These are phyloP conservation scores for Rhizopus microsporus DNA, from an alignment of 371 early-diverging fungal genomes.

Conservation along the genomic window DNA sequence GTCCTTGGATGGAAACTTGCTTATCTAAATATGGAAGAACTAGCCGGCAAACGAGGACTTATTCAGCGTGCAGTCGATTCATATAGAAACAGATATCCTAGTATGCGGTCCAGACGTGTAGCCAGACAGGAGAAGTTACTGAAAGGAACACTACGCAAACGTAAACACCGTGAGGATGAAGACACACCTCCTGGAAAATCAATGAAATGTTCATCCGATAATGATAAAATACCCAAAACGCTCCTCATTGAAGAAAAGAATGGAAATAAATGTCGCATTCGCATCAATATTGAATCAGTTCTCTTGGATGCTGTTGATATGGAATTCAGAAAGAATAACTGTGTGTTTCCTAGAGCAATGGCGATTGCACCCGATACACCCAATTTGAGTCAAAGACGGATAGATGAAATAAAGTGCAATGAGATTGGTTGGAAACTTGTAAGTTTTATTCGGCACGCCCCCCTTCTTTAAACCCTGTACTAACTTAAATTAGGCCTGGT, in stretches of 20 bases:
- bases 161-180: constrained; percentile 25
- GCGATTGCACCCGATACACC: constrained; percentile 29
- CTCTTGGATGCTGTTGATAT: constrained; percentile 39
- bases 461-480: too few relatives aligned
- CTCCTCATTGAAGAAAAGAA: constrained; percentile 24
- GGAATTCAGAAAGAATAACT: constrained; percentile 42
- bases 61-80: constrained; percentile 94
- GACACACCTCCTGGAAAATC: constrained; percentile 8
- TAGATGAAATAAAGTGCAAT: constrained; percentile 49
- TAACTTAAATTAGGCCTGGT: constrained; percentile 35
- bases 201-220: not conserved
- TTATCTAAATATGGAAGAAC: constrained; percentile 74
- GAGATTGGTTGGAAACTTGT: constrained; percentile 53
- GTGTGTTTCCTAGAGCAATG: constrained; percentile 51
- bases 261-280: constrained; percentile 34
- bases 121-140: constrained; percentile 76
- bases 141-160: constrained; percentile 43
- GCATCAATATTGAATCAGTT: constrained; percentile 50
- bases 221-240: constrained; percentile 25
- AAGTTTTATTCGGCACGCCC: not conserved
- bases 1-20: constrained; percentile 40
- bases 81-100: constrained; percentile 83
- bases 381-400: constrained; percentile 30
- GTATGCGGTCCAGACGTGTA: constrained; percentile 75
- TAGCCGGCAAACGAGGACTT: constrained; percentile 85